phyloP scores from a whole-genome alignment of 805 yeast species.

The Candida vartiovaarae region DNA sequence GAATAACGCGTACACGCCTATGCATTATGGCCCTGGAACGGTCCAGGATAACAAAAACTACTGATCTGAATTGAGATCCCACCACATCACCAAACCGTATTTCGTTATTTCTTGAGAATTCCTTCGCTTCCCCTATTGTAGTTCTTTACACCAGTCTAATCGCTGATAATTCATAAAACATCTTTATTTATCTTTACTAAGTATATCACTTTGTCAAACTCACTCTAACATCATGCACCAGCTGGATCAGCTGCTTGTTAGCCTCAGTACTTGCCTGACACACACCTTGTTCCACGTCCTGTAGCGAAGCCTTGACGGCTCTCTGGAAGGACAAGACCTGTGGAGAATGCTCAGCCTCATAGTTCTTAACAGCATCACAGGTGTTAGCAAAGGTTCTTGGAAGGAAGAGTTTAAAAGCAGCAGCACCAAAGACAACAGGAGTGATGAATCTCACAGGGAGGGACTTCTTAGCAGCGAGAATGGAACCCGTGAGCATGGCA shows the following conservation, averaged over 20 bases:
- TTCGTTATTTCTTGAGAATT: no score
- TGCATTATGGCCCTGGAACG: constrained; percentile 15
- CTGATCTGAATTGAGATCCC: background rate
- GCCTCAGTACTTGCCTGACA: constrained; percentile 1
- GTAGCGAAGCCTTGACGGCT: constrained; percentile 13
- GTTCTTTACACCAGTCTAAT: background rate
- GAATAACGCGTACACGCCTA: background rate
- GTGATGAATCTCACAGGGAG: constrained; percentile 43
- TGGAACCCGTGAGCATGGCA: constrained; percentile 48
- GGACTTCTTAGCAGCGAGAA: constrained; percentile 39
- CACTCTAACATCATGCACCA: constrained; percentile 18
- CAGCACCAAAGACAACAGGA: constrained; percentile 44
- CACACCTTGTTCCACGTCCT: constrained; percentile 13
- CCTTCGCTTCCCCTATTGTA: no score
- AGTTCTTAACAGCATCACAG: constrained; percentile 16
- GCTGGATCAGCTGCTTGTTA: constrained; percentile 13
- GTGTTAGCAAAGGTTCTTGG: constrained; percentile 41
- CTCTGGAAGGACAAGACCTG: constrained; percentile 26
- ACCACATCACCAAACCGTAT: no score
- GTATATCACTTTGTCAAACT: constrained; percentile 9
- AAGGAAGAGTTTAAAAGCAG: constrained; percentile 38
- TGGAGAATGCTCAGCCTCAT: constrained; percentile 33
- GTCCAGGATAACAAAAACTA: background rate
- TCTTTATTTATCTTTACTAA: background rate
- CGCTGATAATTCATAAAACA: background rate